These are phyloP conservation scores for Dendrocalamus latiflorus DNA, from an alignment of 202 grass and related monocot species.

Conservation along the genomic window DNA sequence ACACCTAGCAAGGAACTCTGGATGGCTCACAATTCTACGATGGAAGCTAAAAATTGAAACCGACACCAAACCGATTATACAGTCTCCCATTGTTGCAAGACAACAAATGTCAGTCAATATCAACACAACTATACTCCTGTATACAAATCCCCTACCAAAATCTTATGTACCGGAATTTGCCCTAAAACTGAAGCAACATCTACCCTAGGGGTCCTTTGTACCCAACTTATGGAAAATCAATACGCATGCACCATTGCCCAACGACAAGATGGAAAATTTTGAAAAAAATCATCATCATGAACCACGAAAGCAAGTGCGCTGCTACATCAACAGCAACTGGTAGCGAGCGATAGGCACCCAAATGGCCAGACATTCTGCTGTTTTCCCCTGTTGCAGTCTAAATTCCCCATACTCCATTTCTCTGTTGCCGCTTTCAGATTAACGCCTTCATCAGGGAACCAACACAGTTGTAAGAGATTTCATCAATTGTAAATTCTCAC, in stretches of 20 bases:
- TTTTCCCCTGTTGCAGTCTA: no score
- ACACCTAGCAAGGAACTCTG: no score
- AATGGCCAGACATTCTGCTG: slow-evolving; percentile 2
- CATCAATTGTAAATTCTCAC: no score
- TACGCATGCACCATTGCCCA: not conserved
- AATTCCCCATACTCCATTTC: no score
- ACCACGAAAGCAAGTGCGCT: not conserved
- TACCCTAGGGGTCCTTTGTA: slow-evolving; percentile 19
- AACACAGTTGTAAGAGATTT: no score
- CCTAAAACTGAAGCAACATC: slow-evolving; percentile 33
- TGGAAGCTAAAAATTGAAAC: not conserved
- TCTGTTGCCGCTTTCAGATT: no score
- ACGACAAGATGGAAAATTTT: not conserved
- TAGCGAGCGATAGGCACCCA: not conserved
- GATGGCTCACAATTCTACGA: not conserved
- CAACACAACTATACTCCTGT: slow-evolving; percentile 38
- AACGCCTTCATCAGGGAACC: no score
- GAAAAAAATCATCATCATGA: not conserved
- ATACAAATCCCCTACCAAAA: slow-evolving; percentile 48
- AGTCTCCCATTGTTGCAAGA: not conserved
- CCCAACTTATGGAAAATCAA: slow-evolving; percentile 11
- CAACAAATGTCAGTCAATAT: not conserved
- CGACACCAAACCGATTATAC: not conserved
- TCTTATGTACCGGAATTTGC: slow-evolving; percentile 51
- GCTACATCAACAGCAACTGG: not conserved